phyloP scores from a whole-genome alignment of 768 basidiomycete species.

The Vishniacozyma victoriae region DNA sequence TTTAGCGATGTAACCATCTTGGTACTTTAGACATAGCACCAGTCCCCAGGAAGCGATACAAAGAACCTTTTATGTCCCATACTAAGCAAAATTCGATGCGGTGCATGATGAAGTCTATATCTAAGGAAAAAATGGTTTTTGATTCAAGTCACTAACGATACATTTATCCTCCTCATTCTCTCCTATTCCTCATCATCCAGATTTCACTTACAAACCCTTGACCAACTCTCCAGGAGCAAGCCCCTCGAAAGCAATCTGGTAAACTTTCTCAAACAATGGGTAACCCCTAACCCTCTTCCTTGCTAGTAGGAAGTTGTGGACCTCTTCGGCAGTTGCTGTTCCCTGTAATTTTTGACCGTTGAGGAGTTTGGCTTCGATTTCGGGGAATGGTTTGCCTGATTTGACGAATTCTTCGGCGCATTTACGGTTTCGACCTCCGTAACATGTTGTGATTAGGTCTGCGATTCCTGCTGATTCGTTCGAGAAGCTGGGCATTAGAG shows the following conservation, averaged over 20 bases:
- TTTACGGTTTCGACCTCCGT: slow-evolving; percentile 46
- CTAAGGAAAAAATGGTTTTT: too few species aligned
- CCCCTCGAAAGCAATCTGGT: slow-evolving; percentile 44
- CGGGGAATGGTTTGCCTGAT: slow-evolving; percentile 48
- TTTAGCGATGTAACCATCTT: too few species aligned
- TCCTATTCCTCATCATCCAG: too few species aligned
- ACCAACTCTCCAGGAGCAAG: slow-evolving; percentile 31
- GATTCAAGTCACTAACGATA: too few species aligned
- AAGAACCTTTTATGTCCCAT: too few species aligned
- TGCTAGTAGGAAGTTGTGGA: slow-evolving; percentile 49
- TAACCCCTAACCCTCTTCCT: slow-evolving; percentile 44
- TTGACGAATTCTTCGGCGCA: slow-evolving; percentile 50
- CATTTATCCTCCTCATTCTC: too few species aligned
- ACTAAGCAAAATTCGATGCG: too few species aligned
- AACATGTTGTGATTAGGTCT: slow-evolving; percentile 50
- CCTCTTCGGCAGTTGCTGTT: slow-evolving; percentile 49
- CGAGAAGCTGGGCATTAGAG: slow-evolving; percentile 23
- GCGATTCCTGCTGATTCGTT: slow-evolving; percentile 49
- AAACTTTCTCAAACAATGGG: slow-evolving; percentile 46
- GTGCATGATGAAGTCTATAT: too few species aligned
- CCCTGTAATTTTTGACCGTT: slow-evolving; percentile 53
- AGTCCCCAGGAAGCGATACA: too few species aligned
- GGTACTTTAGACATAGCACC: too few species aligned
- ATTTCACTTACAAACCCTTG: slow-evolving; percentile 21
- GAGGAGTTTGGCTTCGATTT: slow-evolving; percentile 50